A percentile compares a stretch with the other conserved stretches of the same genome.
Evolutionary conservation across 2,329 filamentous ascomycete genomes (phyloP).

Genomic region (Exophiala spinifera): DNA sequence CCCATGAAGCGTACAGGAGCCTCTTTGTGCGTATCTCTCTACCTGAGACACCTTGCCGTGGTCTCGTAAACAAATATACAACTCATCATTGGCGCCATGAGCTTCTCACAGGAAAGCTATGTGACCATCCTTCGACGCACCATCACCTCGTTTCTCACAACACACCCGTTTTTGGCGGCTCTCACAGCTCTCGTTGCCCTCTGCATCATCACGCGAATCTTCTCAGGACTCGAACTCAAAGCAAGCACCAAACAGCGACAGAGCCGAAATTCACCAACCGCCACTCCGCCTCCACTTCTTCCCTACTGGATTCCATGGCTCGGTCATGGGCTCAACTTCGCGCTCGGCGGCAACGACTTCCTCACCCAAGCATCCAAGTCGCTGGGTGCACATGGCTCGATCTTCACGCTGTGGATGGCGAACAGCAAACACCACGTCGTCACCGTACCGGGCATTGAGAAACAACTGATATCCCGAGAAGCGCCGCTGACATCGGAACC

Average conservation of each 20-base stretch:
- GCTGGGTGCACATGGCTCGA: slow-evolving; percentile 21
- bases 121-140: slow-evolving; percentile 6
- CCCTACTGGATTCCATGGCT: slow-evolving; percentile 61
- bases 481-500: slow-evolving; percentile 31
- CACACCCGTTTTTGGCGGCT: slow-evolving; percentile 12
- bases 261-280: slow-evolving; percentile 22
- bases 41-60: too few relatives aligned
- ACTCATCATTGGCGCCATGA: not conserved
- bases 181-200: slow-evolving; percentile 7
- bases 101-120: not conserved
- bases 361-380: slow-evolving; percentile 9
- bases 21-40: too few relatives aligned
- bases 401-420: slow-evolving; percentile 18
- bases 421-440: slow-evolving; percentile 52
- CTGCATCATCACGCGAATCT: slow-evolving; percentile 40
- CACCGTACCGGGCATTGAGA: slow-evolving; percentile 47
- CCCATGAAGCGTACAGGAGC: too few relatives aligned
- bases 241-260: slow-evolving; percentile 25
- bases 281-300: slow-evolving; percentile 43
- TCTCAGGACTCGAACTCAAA: slow-evolving; percentile 34
- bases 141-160: not conserved
- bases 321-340: slow-evolving; percentile 52
- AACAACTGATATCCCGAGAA: slow-evolving; percentile 35
- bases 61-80: too few relatives aligned
- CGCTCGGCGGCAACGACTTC: slow-evolving; percentile 22